Conservation (phyloP, 306 rosid genomes). For the Fragaria ananassa region DNA sequence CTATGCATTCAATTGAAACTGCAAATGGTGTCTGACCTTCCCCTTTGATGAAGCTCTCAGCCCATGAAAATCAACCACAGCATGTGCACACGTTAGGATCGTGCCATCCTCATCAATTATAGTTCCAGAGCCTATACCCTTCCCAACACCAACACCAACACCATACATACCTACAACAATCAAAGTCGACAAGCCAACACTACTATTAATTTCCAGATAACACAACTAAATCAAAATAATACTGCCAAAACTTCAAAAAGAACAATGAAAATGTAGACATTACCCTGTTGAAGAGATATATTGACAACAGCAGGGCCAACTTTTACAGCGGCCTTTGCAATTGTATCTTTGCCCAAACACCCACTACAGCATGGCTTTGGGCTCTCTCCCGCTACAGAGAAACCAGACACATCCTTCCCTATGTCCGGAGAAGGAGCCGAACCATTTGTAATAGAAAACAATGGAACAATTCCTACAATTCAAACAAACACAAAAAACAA, state of each 20-base stretch:
- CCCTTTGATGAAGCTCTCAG: conserved; percentile 47
- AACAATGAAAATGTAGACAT: neutral
- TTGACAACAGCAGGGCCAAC: conserved; percentile 90
- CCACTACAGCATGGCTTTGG: conserved; percentile 36
- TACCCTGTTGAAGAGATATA: conserved; percentile 63
- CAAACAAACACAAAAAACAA: conserved; percentile 2
- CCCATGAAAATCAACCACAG: conserved; percentile 63
- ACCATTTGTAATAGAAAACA: conserved; percentile 41
- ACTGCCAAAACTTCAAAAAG: conserved; percentile 3
- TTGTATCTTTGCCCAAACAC: conserved; percentile 68
- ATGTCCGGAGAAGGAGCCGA: conserved; percentile 39
- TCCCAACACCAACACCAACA: conserved; percentile 39
- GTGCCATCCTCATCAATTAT: conserved; percentile 80
- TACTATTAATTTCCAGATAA: neutral
- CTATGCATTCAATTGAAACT: neutral
- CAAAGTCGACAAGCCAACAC: conserved; percentile 2
- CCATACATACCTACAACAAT: conserved; percentile 46
- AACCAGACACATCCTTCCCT: conserved; percentile 37
- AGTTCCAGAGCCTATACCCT: conserved; percentile 76
- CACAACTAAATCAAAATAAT: neutral
- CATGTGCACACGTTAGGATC: conserved; percentile 87
- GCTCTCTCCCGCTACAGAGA: conserved; percentile 20
- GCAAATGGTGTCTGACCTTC: conserved; percentile 51
- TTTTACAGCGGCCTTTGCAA: conserved; percentile 81
- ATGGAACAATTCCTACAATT: conserved; percentile 43